A percentile compares a stretch with the other conserved stretches of the same genome.
Evolutionary conservation across 2,329 filamentous ascomycete genomes (phyloP).

Genomic region (Rhexocercosporidium sp.): DNA sequence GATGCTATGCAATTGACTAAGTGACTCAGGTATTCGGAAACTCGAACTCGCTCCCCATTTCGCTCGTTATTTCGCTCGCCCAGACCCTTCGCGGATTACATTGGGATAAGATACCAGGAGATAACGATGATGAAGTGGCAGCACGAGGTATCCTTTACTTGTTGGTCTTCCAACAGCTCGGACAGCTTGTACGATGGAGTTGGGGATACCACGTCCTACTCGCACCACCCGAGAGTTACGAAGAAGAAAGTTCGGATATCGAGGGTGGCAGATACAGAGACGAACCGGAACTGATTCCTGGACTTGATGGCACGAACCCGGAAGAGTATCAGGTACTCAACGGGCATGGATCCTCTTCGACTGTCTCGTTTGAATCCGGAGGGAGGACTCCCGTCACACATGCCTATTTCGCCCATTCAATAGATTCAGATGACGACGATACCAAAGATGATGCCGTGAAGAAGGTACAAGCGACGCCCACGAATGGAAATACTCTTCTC

Average conservation of each 20-base stretch:
- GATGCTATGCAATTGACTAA: slow-evolving; percentile 20
- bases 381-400: slow-evolving; percentile 42
- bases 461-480: slow-evolving; percentile 30
- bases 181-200: slow-evolving; percentile 93
- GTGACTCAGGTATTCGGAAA: slow-evolving; percentile 81
- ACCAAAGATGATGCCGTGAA: slow-evolving; percentile 39
- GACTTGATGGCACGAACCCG: slow-evolving; percentile 50
- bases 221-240: slow-evolving; percentile 79
- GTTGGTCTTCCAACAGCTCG: slow-evolving; percentile 96
- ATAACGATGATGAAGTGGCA: slow-evolving; percentile 94
- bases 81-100: slow-evolving; percentile 91
- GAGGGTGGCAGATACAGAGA: slow-evolving; percentile 63
- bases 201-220: slow-evolving; percentile 97
- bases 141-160: slow-evolving; percentile 94
- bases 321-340: slow-evolving; percentile 44
- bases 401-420: slow-evolving; percentile 41
- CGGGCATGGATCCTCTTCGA: slow-evolving; percentile 25
- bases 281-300: slow-evolving; percentile 54
- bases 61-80: slow-evolving; percentile 89
- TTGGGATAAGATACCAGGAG: slow-evolving; percentile 88
- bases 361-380: slow-evolving; percentile 41
- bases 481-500: slow-evolving; percentile 33
- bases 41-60: slow-evolving; percentile 97
- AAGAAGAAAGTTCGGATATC: slow-evolving; percentile 49
- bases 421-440: slow-evolving; percentile 50